Evolutionary conservation across 176 grass and related monocot genomes (phyloP).

Genomic region (Tillandsia fasciculata): DNA sequence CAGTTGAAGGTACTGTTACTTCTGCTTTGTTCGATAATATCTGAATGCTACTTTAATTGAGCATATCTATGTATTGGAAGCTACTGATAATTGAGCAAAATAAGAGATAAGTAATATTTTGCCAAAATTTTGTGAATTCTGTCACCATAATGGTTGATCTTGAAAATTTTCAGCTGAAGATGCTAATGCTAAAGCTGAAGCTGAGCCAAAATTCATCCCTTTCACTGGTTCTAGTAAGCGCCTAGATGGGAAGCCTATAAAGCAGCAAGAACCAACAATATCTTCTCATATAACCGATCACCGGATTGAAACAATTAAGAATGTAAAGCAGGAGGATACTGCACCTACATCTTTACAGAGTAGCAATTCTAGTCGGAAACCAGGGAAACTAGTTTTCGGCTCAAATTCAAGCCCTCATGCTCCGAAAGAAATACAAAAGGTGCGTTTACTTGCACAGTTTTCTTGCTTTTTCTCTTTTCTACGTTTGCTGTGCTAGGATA

Average conservation of each 20-base stretch:
- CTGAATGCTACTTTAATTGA: not conserved
- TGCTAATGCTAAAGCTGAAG: constrained; percentile 17
- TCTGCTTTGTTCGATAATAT: not conserved
- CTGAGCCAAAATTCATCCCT: constrained; percentile 53
- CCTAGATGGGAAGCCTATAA: constrained; percentile 55
- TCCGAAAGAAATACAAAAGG: constrained; percentile 51
- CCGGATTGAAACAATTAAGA: constrained; percentile 28
- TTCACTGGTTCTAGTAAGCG: constrained; percentile 61
- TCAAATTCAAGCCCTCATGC: constrained; percentile 36
- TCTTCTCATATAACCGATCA: constrained; percentile 10
- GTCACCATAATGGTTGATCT: not conserved
- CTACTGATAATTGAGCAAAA: not conserved
- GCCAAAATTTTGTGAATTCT: not conserved
- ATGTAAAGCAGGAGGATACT: constrained; percentile 30
- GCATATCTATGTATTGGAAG: not conserved
- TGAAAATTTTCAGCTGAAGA: constrained; percentile 23
- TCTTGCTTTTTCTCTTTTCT: not conserved
- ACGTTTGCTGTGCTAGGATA: not conserved
- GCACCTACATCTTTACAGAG: constrained; percentile 18
- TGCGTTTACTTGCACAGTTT: constrained; percentile 3
- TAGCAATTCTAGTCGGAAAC: constrained; percentile 33
- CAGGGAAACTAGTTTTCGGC: constrained; percentile 80
- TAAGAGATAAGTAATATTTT: not conserved
- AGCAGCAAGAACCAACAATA: constrained; percentile 16
- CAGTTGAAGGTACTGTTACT: not conserved